Conservation (phyloP, 2,329 filamentous ascomycete genomes). For the Clonostachys rhizophaga region DNA sequence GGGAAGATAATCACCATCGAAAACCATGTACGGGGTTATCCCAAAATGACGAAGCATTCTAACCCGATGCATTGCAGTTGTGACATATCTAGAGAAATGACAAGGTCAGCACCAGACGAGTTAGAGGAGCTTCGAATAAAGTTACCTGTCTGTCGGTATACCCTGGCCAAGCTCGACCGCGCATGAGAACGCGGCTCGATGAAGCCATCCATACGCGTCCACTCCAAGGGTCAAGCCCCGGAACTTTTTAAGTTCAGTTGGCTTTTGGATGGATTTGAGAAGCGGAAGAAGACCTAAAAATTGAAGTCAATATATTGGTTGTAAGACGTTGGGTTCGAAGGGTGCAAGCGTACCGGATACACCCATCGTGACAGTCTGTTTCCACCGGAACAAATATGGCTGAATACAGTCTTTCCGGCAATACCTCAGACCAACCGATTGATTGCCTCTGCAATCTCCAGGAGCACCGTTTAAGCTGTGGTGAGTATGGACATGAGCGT, state of each 20-base stretch:
- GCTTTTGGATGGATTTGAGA: constrained; percentile 93
- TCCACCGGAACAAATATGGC: too few relatives aligned
- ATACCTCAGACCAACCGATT: too few relatives aligned
- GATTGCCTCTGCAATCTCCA: neutral
- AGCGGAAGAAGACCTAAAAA: constrained; percentile 74
- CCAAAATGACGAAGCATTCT: constrained; percentile 93
- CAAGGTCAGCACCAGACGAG: neutral
- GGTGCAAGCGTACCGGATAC: constrained; percentile 20
- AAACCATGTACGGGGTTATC: constrained; percentile 90
- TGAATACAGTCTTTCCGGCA: too few relatives aligned
- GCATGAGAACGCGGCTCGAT: constrained; percentile 86
- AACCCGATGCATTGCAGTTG: constrained; percentile 85
- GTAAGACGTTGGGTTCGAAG: too few relatives aligned
- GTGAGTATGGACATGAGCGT: neutral
- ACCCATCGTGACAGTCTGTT: constrained; percentile 21
- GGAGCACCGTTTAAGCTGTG: neutral
- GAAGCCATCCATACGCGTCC: constrained; percentile 97
- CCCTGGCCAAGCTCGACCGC: constrained; percentile 85
- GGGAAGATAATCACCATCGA: constrained; percentile 91
- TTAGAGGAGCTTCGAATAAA: neutral
- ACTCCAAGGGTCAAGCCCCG: constrained; percentile 86
- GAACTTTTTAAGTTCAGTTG: constrained; percentile 81
- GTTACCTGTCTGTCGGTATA: constrained; percentile 82
- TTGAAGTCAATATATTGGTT: constrained; percentile 9
- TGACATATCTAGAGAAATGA: constrained; percentile 64